Percentiles rank a stretch among this genome's conserved stretches.
Evolutionary conservation across 116 monocot genomes (phyloP).

Genomic region (Papilionanthe hybrid): DNA sequence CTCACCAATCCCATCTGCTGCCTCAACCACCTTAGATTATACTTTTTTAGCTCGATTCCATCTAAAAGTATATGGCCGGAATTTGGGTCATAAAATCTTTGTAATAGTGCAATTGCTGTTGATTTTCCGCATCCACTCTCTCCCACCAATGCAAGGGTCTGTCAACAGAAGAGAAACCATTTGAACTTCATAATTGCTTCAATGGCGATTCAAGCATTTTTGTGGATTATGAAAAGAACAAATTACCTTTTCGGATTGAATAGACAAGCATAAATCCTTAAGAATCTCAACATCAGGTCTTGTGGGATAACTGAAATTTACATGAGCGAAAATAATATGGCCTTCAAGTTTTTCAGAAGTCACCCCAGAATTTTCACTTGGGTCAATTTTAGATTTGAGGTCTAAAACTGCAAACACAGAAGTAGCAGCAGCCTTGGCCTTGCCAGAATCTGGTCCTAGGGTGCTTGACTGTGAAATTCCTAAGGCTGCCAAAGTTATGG

Average conservation of each 20-base stretch:
- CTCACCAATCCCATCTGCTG: conserved; percentile 65
- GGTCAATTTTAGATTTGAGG: conserved; percentile 33
- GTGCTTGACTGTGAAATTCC: conserved; percentile 37
- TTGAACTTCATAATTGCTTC: no score
- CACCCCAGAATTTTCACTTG: conserved; percentile 23
- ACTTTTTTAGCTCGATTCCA: conserved; percentile 45
- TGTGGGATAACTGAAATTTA: conserved; percentile 39
- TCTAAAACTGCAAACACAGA: conserved; percentile 39
- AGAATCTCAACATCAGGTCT: conserved; percentile 41
- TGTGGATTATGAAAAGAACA: no score
- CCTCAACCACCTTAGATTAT: conserved; percentile 46
- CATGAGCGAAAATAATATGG: conserved; percentile 31
- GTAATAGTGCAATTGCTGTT: conserved; percentile 49
- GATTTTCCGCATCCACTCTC: conserved; percentile 73
- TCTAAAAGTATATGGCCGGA: conserved; percentile 48
- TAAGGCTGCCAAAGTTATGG: conserved; percentile 24
- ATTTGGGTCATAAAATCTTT: conserved; percentile 58
- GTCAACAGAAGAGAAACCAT: not conserved
- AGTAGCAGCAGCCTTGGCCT: conserved; percentile 27
- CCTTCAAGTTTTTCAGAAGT: conserved; percentile 23
- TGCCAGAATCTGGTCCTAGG: conserved; percentile 19
- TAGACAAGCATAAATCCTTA: conserved; percentile 17
- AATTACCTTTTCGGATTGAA: conserved; percentile 24
- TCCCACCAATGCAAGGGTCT: conserved; percentile 60
- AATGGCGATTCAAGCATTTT: no score